Evolutionary conservation across 768 basidiomycete species (phyloP), one percentile per base, ranked within the genome.

Genomic region (Tephrocybe sp.): DNA sequence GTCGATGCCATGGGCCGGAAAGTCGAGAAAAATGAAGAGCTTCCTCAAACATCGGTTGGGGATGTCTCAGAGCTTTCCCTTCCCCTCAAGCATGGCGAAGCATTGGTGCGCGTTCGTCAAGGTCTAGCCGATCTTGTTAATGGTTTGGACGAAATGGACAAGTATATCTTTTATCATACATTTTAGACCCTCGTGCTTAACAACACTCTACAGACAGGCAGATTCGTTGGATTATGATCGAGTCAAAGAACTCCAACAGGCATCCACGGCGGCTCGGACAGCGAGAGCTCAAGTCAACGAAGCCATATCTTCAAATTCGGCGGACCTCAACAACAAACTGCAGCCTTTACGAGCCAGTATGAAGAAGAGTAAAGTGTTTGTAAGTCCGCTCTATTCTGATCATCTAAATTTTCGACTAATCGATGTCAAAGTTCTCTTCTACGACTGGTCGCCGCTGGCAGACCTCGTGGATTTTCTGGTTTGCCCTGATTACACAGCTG

Each of bases 1-100:
- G 76, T 87, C 34, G 87, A 90, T 60, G 83, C 83, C 5, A 82
- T 86, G 78, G 87, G 86, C 7, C 75, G 70, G 44, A 80, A 83
- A 56, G 69, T 86, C 13, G 72, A 76, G 45, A 71, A 69, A 4
- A 52, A 47, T 28, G 60, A 52, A 53, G 61, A 44, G 39, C 8
- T 49, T 34, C 50, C 39, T 31, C 51, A 62, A 22, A 49, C 57
- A 12, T 50, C 59, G 47, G 65, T 66, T 12, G 61, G 61, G 5
- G 52, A 56, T 9, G 40, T 43, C 15, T 48, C 62, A 25, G 56
- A 63, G 35, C 68, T 59, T 24, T 48, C 51, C 22, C 39, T 54
- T 9, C 59, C 60, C 4, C 30, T 74, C 51, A 64, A 67, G 18
- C 82, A 73, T 44, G 68, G 68, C 18, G 80, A 87, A 52, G 76